Percentiles rank a stretch among this genome's conserved stretches.
Conservation (phyloP, 169 alveolate species). For the Theileria parva region DNA sequence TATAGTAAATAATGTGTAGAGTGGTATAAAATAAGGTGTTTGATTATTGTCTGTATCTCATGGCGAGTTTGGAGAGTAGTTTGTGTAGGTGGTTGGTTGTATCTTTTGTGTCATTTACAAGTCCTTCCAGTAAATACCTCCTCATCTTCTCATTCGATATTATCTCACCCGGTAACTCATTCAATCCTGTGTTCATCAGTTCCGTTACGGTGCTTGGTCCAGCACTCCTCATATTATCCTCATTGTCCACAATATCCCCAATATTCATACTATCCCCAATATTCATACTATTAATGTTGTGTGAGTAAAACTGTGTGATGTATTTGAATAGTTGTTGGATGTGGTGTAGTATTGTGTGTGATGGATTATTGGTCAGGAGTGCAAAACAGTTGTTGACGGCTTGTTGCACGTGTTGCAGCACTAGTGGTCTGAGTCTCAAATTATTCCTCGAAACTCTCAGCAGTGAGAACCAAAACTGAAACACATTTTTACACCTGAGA, state of each 20-base stretch:
- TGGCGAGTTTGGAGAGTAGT: slow-evolving; percentile 45
- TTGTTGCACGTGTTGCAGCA: slow-evolving; percentile 11
- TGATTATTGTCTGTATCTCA: slow-evolving; percentile 37
- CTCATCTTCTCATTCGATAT: slow-evolving; percentile 24
- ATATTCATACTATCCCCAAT: not conserved
- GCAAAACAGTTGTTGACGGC: slow-evolving; percentile 17
- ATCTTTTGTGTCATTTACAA: not conserved
- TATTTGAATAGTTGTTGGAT: slow-evolving; percentile 31
- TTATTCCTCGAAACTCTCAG: slow-evolving; percentile 10
- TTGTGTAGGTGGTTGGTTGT: slow-evolving; percentile 39
- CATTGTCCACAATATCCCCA: too few species aligned
- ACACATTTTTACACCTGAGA: slow-evolving; percentile 53
- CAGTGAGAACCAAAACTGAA: slow-evolving; percentile 52
- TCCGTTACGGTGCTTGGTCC: not conserved
- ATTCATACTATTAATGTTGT: not conserved
- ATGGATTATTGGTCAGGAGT: too few species aligned
- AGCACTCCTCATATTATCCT: not conserved
- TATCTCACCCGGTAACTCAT: slow-evolving; percentile 35
- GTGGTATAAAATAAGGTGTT: too few species aligned
- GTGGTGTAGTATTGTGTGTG: too few species aligned
- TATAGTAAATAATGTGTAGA: too few species aligned
- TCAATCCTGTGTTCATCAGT: slow-evolving; percentile 18
- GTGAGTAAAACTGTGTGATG: slow-evolving; percentile 30
- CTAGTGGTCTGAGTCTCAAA: not conserved
- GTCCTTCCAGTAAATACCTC: slow-evolving; percentile 8